phyloP scores from a whole-genome alignment of 495 filamentous ascomycete genomes.

The Daldinia concentrica region DNA sequence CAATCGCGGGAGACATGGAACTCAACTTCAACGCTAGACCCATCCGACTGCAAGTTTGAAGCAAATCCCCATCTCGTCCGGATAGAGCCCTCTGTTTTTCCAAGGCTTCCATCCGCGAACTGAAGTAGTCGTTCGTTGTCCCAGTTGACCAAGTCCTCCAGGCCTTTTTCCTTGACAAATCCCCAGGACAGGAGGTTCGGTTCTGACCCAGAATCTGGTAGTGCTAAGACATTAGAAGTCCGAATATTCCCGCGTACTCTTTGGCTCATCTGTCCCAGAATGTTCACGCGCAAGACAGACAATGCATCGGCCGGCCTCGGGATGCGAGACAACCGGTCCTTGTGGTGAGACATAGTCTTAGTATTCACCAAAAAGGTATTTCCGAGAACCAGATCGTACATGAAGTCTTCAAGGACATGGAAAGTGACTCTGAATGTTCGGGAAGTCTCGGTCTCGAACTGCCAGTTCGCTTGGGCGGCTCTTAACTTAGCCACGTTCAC shows the following conservation, averaged over 20 bases:
- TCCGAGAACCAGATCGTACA: background rate
- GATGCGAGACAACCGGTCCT: background rate
- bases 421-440: background rate
- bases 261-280: background rate
- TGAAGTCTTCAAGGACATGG: background rate
- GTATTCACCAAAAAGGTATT: background rate
- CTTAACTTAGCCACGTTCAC: background rate
- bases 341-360: background rate
- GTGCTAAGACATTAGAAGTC: background rate
- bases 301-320: background rate
- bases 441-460: background rate
- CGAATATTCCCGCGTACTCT: background rate
- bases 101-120: background rate
- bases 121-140: background rate
- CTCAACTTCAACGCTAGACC: background rate
- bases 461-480: background rate
- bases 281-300: background rate
- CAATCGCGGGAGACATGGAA: background rate
- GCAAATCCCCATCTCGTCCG: background rate
- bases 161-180: background rate
- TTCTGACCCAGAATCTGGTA: background rate
- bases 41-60: background rate
- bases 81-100: background rate
- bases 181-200: background rate
- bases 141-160: background rate